A percentile compares a stretch with the other conserved stretches of the same genome.
Conservation (phyloP, 345 rosid genomes). For the thale cress (Arabidopsis thaliana) region TAIR10.1 NC_003071.7:17442501-17443000, state of each 20-base stretch:
- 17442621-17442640: too few species aligned
- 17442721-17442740: too few species aligned
- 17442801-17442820: not conserved
- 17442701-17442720: too few species aligned
- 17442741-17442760: not conserved
- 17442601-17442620: too few species aligned
- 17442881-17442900: not conserved
- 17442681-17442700: not conserved
- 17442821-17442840: not conserved
- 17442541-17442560: too few species aligned
- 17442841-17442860: not conserved
- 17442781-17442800: not conserved
- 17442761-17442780: not conserved
- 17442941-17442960: not conserved
- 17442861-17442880: not conserved
- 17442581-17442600: too few species aligned
- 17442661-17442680: not conserved
- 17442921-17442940: not conserved
- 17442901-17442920: not conserved
- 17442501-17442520: too few species aligned
- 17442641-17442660: too few species aligned
- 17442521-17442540: too few species aligned
- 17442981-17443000: not conserved
- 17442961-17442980: not conserved
- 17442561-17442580: too few species aligned